phyloP scores from a whole-genome alignment of 129 eudicot species.

The sunflower (Helianthus annuus) region DNA sequence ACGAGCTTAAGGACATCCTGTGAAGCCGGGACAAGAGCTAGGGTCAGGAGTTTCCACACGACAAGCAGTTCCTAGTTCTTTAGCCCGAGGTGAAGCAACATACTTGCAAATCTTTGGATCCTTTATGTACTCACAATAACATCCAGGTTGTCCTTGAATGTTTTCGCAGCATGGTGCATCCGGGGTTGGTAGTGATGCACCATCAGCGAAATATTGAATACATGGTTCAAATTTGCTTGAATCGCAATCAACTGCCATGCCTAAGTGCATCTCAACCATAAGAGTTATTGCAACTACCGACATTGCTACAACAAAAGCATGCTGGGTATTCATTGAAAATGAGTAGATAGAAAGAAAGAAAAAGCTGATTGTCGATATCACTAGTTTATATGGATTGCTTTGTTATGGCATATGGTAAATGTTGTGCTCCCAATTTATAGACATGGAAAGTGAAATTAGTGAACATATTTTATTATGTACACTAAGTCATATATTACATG shows the following conservation, averaged over 20 bases:
- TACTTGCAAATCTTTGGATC: neutral
- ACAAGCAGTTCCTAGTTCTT: neutral
- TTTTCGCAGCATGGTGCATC: neutral
- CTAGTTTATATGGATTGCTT: no score
- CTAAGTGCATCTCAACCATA: neutral
- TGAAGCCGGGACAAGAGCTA: neutral
- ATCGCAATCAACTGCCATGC: neutral
- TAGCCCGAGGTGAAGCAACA: neutral
- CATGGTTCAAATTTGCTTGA: neutral
- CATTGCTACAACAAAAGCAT: no score
- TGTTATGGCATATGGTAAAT: no score
- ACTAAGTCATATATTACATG: no score
- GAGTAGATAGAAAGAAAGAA: no score
- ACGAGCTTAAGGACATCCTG: no score
- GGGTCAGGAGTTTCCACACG: slow-evolving; percentile 6
- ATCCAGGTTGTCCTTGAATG: neutral
- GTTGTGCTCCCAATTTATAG: no score
- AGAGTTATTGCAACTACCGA: no score
- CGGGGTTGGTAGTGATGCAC: neutral
- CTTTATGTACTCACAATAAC: slow-evolving; percentile 5
- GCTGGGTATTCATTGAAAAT: no score
- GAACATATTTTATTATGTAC: no score
- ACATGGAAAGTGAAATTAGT: no score
- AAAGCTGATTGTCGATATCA: no score
- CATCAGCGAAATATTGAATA: neutral